phyloP scores from a whole-genome alignment of 139 green algal species.

The Chlorella sp. region DNA sequence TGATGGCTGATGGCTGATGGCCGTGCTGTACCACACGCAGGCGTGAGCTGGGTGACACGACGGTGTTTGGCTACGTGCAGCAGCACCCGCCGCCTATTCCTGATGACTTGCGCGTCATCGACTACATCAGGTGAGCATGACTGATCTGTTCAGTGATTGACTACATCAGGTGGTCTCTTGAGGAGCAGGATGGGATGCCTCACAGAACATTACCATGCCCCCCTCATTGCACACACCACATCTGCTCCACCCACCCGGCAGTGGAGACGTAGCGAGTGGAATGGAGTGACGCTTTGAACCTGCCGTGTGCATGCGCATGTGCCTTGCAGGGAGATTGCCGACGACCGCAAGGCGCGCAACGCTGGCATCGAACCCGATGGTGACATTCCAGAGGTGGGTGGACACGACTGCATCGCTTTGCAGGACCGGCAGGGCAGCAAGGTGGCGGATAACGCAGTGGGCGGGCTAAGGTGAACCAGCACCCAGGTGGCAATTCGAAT shows the following conservation, averaged over 20 bases:
- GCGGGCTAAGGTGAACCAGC: too few relatives aligned
- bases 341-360: slow-evolving; percentile 29
- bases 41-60: slow-evolving; percentile 53
- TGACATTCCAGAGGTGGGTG: background rate
- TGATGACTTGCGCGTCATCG: slow-evolving; percentile 51
- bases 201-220: background rate
- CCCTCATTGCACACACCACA: background rate
- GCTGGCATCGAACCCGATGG: background rate
- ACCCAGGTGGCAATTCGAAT: too few relatives aligned
- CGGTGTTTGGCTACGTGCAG: slow-evolving; percentile 64
- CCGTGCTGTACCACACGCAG: too few relatives aligned
- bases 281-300: background rate
- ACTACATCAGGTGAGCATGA: slow-evolving; percentile 40
- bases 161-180: background rate
- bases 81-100: slow-evolving; percentile 59
- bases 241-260: background rate
- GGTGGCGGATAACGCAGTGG: too few relatives aligned
- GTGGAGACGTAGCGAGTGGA: too few relatives aligned
- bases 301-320: slow-evolving; percentile 7
- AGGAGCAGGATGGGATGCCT: background rate
- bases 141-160: background rate
- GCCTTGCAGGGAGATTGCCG: slow-evolving; percentile 25
- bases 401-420: too few relatives aligned
- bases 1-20: background rate
- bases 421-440: too few relatives aligned